phyloP scores from a whole-genome alignment of 176 grass and related monocot genomes.

The Melocanna baccifera region DNA sequence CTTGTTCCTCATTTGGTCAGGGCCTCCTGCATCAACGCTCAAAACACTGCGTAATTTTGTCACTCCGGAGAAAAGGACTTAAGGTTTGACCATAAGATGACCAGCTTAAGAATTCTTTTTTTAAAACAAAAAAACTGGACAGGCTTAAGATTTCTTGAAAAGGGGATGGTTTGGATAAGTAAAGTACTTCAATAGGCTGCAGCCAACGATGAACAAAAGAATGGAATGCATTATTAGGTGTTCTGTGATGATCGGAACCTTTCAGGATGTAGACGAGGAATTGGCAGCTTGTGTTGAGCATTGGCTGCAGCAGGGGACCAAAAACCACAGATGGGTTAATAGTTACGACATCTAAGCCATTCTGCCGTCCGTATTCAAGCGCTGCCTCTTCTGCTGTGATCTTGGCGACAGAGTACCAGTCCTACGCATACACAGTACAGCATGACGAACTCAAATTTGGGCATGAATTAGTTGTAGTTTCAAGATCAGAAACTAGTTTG shows the following conservation, averaged over 20 bases:
- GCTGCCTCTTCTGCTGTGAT: slow-evolving; percentile 39
- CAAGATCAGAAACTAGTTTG: neutral
- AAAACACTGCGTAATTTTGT: neutral
- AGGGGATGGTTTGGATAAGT: no score
- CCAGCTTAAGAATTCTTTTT: no score
- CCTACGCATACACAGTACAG: neutral
- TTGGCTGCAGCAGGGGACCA: slow-evolving; percentile 38
- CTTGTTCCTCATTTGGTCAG: slow-evolving; percentile 24
- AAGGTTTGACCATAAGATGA: no score
- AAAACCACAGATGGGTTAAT: slow-evolving; percentile 28
- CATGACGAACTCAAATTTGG: neutral
- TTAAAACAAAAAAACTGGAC: no score
- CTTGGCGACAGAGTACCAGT: slow-evolving; percentile 45
- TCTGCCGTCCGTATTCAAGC: slow-evolving; percentile 9
- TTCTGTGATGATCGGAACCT: neutral
- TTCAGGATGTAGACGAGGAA: slow-evolving; percentile 39
- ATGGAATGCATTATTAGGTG: neutral
- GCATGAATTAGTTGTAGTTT: neutral
- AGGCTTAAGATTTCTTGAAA: no score
- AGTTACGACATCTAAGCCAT: slow-evolving; percentile 29
- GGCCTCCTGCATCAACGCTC: neutral
- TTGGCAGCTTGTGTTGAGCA: slow-evolving; percentile 24
- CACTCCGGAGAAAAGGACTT: neutral
- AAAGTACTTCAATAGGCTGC: no score
- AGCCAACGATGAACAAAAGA: neutral